Percentiles rank a stretch among this genome's conserved stretches.
These are phyloP conservation scores for Lactarius deliciosus DNA, from an alignment of 768 basidiomycete species.

Conservation along the genomic window DNA sequence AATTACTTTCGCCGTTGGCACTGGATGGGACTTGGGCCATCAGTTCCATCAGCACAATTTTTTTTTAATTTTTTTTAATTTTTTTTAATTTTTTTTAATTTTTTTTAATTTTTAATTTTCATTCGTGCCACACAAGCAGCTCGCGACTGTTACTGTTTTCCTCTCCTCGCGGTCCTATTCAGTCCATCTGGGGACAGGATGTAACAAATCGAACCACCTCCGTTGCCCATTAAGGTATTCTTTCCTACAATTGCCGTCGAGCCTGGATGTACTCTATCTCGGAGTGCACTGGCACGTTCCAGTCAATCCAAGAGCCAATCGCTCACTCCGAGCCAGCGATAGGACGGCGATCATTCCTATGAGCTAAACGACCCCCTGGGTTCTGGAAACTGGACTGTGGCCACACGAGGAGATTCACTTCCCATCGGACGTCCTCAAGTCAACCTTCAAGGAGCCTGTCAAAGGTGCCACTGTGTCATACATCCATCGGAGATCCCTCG, in stretches of 20 bases:
- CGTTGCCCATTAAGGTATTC: too few species aligned
- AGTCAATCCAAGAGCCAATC: not conserved
- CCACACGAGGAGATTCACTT: conserved; percentile 16
- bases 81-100: not conserved
- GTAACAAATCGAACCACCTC: too few species aligned
- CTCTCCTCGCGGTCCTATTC: too few species aligned
- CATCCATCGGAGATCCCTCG: conserved; percentile 24
- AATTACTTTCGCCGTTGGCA: too few species aligned
- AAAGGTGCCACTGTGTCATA: conserved; percentile 9
- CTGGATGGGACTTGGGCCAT: too few species aligned
- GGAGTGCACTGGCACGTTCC: not conserved
- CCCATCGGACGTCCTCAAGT: conserved; percentile 5
- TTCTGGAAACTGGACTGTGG: conserved; percentile 21
- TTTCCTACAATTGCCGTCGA: too few species aligned
- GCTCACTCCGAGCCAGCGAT: conserved; percentile 6
- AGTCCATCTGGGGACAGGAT: too few species aligned
- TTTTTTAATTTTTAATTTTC: not conserved
- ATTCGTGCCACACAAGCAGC: too few species aligned
- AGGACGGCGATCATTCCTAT: conserved; percentile 22
- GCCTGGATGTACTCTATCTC: too few species aligned
- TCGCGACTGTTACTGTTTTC: not conserved
- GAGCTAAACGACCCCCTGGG: conserved; percentile 9
- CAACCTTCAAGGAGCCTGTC: conserved; percentile 23
- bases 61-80: not conserved
- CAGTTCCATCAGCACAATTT: too few species aligned